These are phyloP conservation scores for Hibiscus trionum DNA, from an alignment of 345 rosid genomes.

Conservation along the genomic window DNA sequence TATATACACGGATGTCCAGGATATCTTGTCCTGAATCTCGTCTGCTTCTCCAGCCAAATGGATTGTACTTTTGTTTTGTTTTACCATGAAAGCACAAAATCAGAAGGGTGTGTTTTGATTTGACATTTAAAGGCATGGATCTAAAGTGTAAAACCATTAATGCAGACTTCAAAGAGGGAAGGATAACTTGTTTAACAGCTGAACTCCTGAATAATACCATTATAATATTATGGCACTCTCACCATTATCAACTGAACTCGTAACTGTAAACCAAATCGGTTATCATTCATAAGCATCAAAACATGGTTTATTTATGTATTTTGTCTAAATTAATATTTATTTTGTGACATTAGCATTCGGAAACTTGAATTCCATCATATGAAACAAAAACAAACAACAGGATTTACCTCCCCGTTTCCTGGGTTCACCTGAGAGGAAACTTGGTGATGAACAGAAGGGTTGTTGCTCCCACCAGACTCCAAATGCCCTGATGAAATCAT, in stretches of 20 bases:
- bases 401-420: conserved; percentile 61
- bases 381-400: conserved; percentile 1
- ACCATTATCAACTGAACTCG: neutral
- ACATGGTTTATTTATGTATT: neutral
- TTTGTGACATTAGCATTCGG: neutral
- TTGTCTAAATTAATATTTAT: neutral
- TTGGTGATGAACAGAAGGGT: conserved; percentile 37
- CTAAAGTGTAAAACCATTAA: neutral
- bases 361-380: neutral
- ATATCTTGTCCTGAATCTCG: too few species aligned
- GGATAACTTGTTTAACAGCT: neutral
- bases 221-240: neutral
- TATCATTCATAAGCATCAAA: neutral
- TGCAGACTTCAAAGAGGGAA: neutral
- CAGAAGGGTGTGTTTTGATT: neutral
- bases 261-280: neutral
- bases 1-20: neutral
- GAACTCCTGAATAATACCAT: neutral
- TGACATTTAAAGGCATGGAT: neutral
- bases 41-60: neutral
- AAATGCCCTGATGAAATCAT: conserved; percentile 65
- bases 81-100: neutral
- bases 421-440: conserved; percentile 38
- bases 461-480: conserved; percentile 49
- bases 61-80: neutral